Base-by-base conservation (phyloP, 108 stramenopile species). In the Cyclotella baltica region DNA sequence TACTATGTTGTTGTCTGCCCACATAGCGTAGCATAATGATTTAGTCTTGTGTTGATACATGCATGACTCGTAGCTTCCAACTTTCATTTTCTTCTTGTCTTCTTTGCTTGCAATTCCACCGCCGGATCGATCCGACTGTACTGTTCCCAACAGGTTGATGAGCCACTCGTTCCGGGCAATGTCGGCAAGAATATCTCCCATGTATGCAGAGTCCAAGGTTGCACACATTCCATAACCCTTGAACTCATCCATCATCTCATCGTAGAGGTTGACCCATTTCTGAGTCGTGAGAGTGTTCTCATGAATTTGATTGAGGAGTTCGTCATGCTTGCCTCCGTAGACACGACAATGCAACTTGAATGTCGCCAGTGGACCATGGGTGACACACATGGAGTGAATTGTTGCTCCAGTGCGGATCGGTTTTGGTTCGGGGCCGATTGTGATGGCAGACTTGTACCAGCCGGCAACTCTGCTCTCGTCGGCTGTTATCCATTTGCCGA, bases 131-230 rank as follows among this genome's bases (percentile, higher is more conserved):
- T 73, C 50, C 0, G 61, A 63, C 40, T 73, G 72, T 18, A 33
- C 2, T 2, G 62, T 73, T 8, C 72, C 62, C 3, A 63, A 20
- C 62, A 73, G 35, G 62, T 73, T 73, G 34, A 63, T 43, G 20
- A 36, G 8, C 72, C 72, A 73, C 33, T 53, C 72, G 13, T 73
- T 31, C 18, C 61, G 20, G 3, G 59, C 72, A 20, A 73, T 63
- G 37, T 63, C 34, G 31, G 38, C 38, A 35, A 73, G 38, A 20
- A 73, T 29, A 27, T 73, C 48, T 23, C 72, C 72, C 62, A 63
- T 63, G 72, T 73, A 73, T 3, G 72, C 72, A 0, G 72, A 73
- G 33, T 73, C 40, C 61, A 73, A 37, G 1, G 72, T 73, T 3
- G 20, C 57, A 35, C 25, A 50, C 22, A 19, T 22, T 6, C 72